A percentile compares a stretch with the other conserved stretches of the same genome.
Conservation (phyloP, 352 stramenopile genomes). For the Pythium utonaiense region DNA sequence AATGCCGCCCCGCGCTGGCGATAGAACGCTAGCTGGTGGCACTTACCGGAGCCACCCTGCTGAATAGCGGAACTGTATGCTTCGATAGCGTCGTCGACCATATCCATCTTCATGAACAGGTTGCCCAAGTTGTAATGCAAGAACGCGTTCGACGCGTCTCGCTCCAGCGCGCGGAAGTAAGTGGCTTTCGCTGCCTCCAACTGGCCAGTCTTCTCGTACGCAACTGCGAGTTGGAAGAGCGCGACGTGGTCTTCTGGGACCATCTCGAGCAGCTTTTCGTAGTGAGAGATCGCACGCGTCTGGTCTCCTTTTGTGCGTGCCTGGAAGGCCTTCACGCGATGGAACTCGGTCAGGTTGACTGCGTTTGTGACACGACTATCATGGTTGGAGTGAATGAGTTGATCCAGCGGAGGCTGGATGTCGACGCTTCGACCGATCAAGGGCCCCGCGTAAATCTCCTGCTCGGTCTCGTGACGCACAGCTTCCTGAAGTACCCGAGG, state of each 20-base stretch:
- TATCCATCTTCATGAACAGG: slow-evolving; percentile 38
- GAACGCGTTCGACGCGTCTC: slow-evolving; percentile 30
- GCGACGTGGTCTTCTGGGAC: slow-evolving; percentile 11
- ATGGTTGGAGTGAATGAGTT: slow-evolving; percentile 15
- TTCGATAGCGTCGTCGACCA: slow-evolving; percentile 35
- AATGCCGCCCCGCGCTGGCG: slow-evolving; percentile 50
- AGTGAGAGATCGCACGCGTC: slow-evolving; percentile 35
- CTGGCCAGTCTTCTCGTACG: slow-evolving; percentile 43
- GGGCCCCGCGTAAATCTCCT: slow-evolving; percentile 45
- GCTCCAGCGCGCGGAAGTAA: slow-evolving; percentile 35
- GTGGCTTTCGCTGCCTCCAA: slow-evolving; percentile 26
- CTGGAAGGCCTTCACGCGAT: slow-evolving; percentile 42
- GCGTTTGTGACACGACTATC: slow-evolving; percentile 28
- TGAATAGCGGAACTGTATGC: slow-evolving; percentile 48
- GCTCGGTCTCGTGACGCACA: slow-evolving; percentile 30
- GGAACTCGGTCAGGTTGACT: slow-evolving; percentile 36
- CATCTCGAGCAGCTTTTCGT: slow-evolving; percentile 28
- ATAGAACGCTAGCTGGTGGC: slow-evolving; percentile 34
- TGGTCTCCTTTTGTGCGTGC: slow-evolving; percentile 47
- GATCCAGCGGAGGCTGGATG: slow-evolving; percentile 9
- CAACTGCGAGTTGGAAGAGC: slow-evolving; percentile 46
- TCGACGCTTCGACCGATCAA: slow-evolving; percentile 51
- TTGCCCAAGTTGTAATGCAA: slow-evolving; percentile 58
- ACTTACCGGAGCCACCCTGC: slow-evolving; percentile 11
- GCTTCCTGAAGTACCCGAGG: slow-evolving; percentile 40